Percentiles rank a stretch among this genome's conserved stretches.
phyloP scores from a whole-genome alignment of 495 filamentous ascomycete genomes.

The Opeltia flavorubescens region DNA sequence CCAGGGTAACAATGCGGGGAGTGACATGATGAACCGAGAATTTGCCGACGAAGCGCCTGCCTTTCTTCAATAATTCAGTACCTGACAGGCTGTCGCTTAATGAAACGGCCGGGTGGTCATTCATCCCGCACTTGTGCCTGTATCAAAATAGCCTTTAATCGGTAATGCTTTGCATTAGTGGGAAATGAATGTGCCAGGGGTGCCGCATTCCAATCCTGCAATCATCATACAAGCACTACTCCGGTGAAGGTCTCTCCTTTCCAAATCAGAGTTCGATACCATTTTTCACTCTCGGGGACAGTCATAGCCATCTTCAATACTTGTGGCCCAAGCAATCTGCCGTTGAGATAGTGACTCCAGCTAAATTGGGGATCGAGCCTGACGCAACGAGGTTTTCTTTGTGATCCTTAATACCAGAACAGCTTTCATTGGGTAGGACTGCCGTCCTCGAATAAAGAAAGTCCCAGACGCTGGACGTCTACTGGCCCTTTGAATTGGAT shows the following conservation, averaged over 20 bases:
- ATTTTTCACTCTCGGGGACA: too few relatives aligned
- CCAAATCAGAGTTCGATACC: too few relatives aligned
- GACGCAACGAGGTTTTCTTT: not conserved
- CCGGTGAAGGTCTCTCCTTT: too few relatives aligned
- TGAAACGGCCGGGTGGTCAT: not conserved
- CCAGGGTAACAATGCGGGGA: not conserved
- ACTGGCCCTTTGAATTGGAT: not conserved
- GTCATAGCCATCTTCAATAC: too few relatives aligned
- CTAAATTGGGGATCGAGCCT: too few relatives aligned
- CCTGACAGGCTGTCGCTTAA: slow-evolving; percentile 1
- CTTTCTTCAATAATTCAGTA: too few relatives aligned
- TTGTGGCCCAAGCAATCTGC: too few relatives aligned
- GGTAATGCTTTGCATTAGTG: slow-evolving; percentile 1
- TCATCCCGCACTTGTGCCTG: not conserved
- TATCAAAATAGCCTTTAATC: not conserved
- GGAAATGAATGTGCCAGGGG: not conserved
- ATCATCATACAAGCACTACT: too few relatives aligned
- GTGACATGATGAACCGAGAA: not conserved
- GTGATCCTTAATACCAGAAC: not conserved
- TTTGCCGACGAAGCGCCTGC: not conserved
- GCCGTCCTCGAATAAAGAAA: not conserved
- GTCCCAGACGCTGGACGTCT: not conserved
- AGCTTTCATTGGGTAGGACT: not conserved
- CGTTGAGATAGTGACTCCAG: too few relatives aligned
- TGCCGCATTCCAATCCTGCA: not conserved